A percentile compares a stretch with the other conserved stretches of the same genome.
Evolutionary conservation across 192 early-diverging fungal species (phyloP).

Genomic region (Umbelopsis sp.): DNA sequence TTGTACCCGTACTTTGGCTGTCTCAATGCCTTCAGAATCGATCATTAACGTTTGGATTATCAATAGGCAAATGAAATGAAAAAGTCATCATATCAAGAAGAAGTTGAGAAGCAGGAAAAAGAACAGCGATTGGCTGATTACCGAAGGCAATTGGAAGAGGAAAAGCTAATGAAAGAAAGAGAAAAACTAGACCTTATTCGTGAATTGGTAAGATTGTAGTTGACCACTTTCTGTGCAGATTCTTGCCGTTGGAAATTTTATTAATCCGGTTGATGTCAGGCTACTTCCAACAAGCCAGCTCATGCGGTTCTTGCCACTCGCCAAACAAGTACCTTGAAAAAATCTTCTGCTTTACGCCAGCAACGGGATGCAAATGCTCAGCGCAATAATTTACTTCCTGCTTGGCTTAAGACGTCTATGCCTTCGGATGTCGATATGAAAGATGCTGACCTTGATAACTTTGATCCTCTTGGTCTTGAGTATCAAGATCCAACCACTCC

Average conservation of each 20-base stretch:
- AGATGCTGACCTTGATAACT: slow-evolving; percentile 36
- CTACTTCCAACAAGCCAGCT: slow-evolving; percentile 51
- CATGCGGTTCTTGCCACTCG: slow-evolving; percentile 46
- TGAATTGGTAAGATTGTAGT: slow-evolving; percentile 58
- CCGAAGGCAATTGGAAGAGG: slow-evolving; percentile 67
- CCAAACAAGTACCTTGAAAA: slow-evolving; percentile 46
- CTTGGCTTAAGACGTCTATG: slow-evolving; percentile 34
- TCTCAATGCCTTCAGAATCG: not conserved
- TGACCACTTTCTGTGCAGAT: too few relatives aligned
- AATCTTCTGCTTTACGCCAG: slow-evolving; percentile 45
- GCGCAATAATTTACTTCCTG: slow-evolving; percentile 27
- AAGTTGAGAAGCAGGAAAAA: slow-evolving; percentile 52
- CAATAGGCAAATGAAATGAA: slow-evolving; percentile 60
- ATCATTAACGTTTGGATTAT: slow-evolving; percentile 18
- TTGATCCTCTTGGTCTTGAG: slow-evolving; percentile 56
- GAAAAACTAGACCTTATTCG: slow-evolving; percentile 72
- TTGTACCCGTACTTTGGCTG: slow-evolving; percentile 20
- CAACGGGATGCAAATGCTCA: slow-evolving; percentile 23
- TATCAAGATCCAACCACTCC: slow-evolving; percentile 45
- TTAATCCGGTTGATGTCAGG: slow-evolving; percentile 14
- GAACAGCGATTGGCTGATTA: slow-evolving; percentile 71
- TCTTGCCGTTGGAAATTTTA: not conserved
- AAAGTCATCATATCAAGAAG: slow-evolving; percentile 44
- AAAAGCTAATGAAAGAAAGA: slow-evolving; percentile 62
- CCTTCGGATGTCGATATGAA: slow-evolving; percentile 28